Evolutionary conservation across 305 asterid genomes (phyloP), one percentile per base, ranked within the genome.

Genomic region (Andrographis paniculata): DNA sequence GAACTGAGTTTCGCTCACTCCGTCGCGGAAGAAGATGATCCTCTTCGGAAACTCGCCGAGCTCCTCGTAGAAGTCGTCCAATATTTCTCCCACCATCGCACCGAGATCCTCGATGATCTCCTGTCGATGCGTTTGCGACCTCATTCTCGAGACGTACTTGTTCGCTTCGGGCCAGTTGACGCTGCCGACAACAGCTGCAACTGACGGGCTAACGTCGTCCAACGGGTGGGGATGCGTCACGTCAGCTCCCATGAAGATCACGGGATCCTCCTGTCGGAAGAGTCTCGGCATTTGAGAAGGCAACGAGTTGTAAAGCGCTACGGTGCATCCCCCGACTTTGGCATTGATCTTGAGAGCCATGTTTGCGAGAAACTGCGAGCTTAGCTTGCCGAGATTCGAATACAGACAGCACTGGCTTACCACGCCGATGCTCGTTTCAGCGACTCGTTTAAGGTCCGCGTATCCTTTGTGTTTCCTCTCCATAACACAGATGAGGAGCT

Each of bases 181-280:
- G 41, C 86, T 91, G 0, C 98, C 98, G 6, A 89, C 98, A 0
- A 89, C 94, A 2, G 98, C 98, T n/a, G 98, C 96, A 16, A 91
- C 70, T 0, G 98, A 91, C 11, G 98, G 98, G 46, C 95, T 91
- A 46, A 9, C 67, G 63, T 91, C 98, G 28, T 91, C 98, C 11
- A 77, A 52, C 0, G 98, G 98, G 61, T 89, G 98, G 4, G 98
- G 98, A 55, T 89, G 98, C 0, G 98, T 86, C 6, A 89, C 98
- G 30, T 89, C 98, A 0, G 98, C 98, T 0, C 98, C 98, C 96
- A 89, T 82, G 39, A 91, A 80, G 52, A 91, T 86, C 47, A 77
- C 92, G 0, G 98, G 96, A 9, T 77, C 70, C 1, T 80, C 92
- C 0, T 43, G 63, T 37, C 56, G 59, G 50, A 91, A 78, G 27